Base-by-base conservation (phyloP, 2,329 filamentous ascomycete genomes). In the Penicillium hesseltinei region DNA sequence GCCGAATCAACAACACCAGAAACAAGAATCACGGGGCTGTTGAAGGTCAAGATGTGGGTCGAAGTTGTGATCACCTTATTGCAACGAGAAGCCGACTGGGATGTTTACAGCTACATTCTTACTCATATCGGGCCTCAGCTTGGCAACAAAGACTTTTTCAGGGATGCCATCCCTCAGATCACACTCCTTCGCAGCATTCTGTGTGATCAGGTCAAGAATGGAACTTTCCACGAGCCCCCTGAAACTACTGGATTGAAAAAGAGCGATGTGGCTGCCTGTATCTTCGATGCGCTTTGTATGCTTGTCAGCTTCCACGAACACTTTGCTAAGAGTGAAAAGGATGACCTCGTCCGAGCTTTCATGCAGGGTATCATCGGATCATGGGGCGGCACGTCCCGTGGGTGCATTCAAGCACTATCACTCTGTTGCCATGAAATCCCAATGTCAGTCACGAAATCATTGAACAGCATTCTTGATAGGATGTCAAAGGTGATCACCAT, bases 401-500 rank as follows among this genome's bases (percentile, higher is more conserved):
- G 87, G 60, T 99, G 94, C 74, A 96, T 99, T 52, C 93, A 99
- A 72, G 93, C 93, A 0, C 80, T 99, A 21, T 92, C 92, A 0
- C 89, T 99, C 59, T 97, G 93, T 77, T 97, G 92, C 72, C 92
- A 97, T 68, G 94, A 99, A 73, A 84, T 97, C 27, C 92, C 94
- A 3, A 82, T 89, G 19, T 93, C 93, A 13, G 90, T 92, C 51
- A 91, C 89, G 70, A 96, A 93, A 71, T 88, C 87, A 21, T 81
- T 97, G 59, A 89, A 93, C 45, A 89, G 87, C 45, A 91, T 97
- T 64, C 81, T 99, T 54, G 89, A 92, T 68, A 93, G 91, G 71
- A 96, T 99, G 90, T 89, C 92, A 1, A 91, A 92, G 66, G 95
- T 97, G 68, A 96, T 99, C 68, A 97, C 94, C 1, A 92, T 96